Evolutionary conservation across 805 yeast genomes (phyloP).

Genomic region (Yarrowia yakushimensis): DNA sequence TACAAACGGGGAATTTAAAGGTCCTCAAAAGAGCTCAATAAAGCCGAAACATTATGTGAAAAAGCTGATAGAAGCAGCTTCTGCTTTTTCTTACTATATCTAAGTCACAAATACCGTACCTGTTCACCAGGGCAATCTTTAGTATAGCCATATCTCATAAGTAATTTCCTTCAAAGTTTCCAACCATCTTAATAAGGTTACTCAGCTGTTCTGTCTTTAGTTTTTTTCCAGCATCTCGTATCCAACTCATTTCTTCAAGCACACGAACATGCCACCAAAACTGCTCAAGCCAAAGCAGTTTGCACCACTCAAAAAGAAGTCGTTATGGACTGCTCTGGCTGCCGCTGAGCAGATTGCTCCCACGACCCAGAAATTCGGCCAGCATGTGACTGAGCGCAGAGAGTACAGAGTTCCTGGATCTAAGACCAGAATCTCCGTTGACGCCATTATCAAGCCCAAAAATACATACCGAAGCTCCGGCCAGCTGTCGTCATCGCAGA

Average conservation of each 20-base stretch:
- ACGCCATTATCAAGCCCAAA: slow-evolving; percentile 1
- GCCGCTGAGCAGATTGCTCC: background rate
- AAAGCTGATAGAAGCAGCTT: no score
- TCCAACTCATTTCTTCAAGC: background rate
- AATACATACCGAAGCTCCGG: background rate
- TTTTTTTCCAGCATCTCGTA: background rate
- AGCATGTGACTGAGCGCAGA: background rate
- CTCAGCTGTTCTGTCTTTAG: background rate
- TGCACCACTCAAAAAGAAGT: background rate
- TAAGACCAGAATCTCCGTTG: background rate
- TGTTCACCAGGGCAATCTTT: background rate
- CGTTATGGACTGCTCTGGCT: background rate
- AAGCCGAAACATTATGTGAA: no score
- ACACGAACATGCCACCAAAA: background rate
- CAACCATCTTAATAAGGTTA: background rate
- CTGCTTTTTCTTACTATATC: no score
- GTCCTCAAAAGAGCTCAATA: no score
- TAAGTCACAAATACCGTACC: no score
- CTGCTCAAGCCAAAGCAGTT: background rate
- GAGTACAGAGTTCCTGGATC: background rate
- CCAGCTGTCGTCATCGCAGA: background rate
- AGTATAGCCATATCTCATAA: background rate
- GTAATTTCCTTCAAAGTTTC: background rate
- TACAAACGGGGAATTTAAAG: no score
- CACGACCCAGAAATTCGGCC: background rate